phyloP scores from a whole-genome alignment of 257 asterid species.

The Orobanche coerulescens region DNA sequence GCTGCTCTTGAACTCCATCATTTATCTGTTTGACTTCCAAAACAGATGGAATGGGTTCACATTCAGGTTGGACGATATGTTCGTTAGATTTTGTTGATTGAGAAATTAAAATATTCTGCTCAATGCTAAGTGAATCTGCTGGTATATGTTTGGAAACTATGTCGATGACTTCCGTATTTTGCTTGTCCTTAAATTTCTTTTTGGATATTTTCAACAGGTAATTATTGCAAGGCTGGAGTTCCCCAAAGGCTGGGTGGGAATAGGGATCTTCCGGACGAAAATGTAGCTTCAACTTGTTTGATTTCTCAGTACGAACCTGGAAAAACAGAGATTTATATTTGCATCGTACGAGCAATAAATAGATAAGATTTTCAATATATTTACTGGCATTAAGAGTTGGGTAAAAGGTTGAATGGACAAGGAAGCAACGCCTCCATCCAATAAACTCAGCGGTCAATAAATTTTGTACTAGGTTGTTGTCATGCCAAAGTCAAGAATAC shows the following conservation, averaged over 20 bases:
- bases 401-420: conserved; percentile 1
- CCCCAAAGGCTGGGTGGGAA: conserved; percentile 82
- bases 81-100: conserved; percentile 26
- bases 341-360: not conserved
- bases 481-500: not conserved
- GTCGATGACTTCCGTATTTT: conserved; percentile 21
- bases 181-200: conserved; percentile 32
- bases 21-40: conserved; percentile 29
- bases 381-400: not conserved
- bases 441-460: not conserved
- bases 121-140: conserved; percentile 23
- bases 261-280: conserved; percentile 98
- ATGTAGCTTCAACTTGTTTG: conserved; percentile 66
- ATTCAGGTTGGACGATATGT: conserved; percentile 25
- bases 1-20: conserved; percentile 34
- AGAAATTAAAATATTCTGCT: conserved; percentile 26
- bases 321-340: conserved; percentile 19
- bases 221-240: conserved; percentile 47
- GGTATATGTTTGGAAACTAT: conserved; percentile 22
- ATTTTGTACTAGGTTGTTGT: not conserved
- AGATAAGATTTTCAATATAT: not conserved
- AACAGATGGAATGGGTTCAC: conserved; percentile 25
- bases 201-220: conserved; percentile 61
- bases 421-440: conserved; percentile 4
- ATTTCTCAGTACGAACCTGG: conserved; percentile 53